Evolutionary conservation across 2,329 filamentous ascomycete species (phyloP).

Genomic region (Ceratocystis lukuohia): DNA sequence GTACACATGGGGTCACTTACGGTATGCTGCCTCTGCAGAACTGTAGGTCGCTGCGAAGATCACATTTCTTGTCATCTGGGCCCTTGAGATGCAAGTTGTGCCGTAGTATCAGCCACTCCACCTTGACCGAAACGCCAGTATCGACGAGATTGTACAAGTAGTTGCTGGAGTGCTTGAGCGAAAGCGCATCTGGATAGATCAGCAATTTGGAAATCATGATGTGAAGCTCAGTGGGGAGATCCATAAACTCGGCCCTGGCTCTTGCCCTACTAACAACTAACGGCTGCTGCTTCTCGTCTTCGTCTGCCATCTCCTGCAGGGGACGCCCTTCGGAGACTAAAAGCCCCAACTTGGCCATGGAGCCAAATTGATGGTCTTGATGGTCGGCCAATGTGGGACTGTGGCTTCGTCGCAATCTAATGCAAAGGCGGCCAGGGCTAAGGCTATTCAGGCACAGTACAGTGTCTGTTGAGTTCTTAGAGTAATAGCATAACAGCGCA

Average conservation of each 20-base stretch:
- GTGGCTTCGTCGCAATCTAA: background rate
- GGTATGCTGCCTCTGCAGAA: constrained; percentile 48
- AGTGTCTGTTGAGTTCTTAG: background rate
- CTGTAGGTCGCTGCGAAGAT: constrained; percentile 43
- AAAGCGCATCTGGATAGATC: constrained; percentile 57
- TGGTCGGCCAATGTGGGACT: background rate
- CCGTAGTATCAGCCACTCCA: constrained; percentile 55
- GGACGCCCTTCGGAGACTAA: background rate
- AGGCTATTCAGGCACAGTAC: too few relatives aligned
- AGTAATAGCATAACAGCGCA: background rate
- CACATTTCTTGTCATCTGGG: constrained; percentile 44
- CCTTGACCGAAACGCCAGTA: constrained; percentile 51
- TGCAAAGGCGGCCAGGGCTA: too few relatives aligned
- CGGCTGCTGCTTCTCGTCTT: constrained; percentile 23
- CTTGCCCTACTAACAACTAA: constrained; percentile 16
- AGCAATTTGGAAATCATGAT: constrained; percentile 46
- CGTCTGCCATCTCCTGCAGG: background rate
- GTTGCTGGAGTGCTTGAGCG: constrained; percentile 51
- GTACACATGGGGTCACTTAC: constrained; percentile 28
- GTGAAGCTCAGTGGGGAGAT: constrained; percentile 54
- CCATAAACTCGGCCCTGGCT: constrained; percentile 30
- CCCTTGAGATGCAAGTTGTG: constrained; percentile 51
- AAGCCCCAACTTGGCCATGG: background rate
- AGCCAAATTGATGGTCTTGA: background rate
- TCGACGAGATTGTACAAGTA: constrained; percentile 52